phyloP scores from a whole-genome alignment of 305 asterid species.

The Fraxinus greggii region DNA sequence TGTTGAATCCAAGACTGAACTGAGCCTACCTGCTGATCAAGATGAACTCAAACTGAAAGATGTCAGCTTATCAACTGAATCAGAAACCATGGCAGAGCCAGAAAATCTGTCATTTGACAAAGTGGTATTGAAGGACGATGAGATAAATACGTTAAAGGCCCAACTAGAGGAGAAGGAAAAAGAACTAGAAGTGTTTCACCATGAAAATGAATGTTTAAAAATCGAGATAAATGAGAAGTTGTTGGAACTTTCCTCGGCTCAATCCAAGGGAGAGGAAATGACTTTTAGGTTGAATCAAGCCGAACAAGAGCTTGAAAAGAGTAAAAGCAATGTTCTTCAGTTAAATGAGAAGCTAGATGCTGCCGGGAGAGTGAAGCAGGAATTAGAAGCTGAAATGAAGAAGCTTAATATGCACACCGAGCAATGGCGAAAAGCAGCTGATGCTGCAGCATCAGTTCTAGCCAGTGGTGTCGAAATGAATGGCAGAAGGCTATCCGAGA shows the following conservation, averaged over 20 bases:
- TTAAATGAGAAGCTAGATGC: constrained; percentile 48
- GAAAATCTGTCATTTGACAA: constrained; percentile 34
- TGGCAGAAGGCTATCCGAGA: constrained; percentile 65
- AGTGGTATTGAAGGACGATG: constrained; percentile 40
- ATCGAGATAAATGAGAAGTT: constrained; percentile 43
- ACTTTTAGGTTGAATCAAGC: constrained; percentile 34
- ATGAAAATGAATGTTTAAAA: constrained; percentile 51
- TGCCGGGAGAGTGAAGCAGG: constrained; percentile 54
- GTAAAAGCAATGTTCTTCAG: constrained; percentile 30
- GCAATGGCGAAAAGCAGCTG: constrained; percentile 97
- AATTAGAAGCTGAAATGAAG: constrained; percentile 75
- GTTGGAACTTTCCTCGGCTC: constrained; percentile 36
- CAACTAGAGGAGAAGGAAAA: constrained; percentile 55
- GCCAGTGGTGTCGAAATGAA: constrained; percentile 64
- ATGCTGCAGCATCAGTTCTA: constrained; percentile 84
- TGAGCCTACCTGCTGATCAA: constrained; percentile 27
- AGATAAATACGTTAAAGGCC: constrained; percentile 36
- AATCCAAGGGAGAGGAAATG: constrained; percentile 42
- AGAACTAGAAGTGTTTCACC: constrained; percentile 32
- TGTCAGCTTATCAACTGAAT: constrained; percentile 5
- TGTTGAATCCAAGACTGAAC: constrained; percentile 35
- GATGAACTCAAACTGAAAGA: constrained; percentile 36
- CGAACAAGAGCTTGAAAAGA: constrained; percentile 55
- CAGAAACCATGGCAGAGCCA: constrained; percentile 28
- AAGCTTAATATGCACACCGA: constrained; percentile 80